Percentiles rank a stretch among this genome's conserved stretches.
phyloP scores from a whole-genome alignment of 139 green algal species.

The Chlorella ohadii region DNA sequence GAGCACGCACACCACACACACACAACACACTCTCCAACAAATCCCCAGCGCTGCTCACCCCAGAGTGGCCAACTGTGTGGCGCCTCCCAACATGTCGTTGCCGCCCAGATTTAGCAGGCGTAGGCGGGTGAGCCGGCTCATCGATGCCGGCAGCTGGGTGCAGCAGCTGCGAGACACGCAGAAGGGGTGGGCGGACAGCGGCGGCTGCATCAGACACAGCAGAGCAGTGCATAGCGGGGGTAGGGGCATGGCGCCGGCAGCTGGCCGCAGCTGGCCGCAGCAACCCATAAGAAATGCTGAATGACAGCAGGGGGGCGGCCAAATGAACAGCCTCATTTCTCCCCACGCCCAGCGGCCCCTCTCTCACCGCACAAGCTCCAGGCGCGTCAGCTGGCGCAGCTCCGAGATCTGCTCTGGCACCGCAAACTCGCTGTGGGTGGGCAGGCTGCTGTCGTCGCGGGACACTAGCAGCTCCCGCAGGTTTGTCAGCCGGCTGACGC shows the following conservation, averaged over 20 bases:
- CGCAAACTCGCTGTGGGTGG: too few relatives aligned
- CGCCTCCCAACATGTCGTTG: neutral
- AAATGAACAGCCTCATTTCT: too few relatives aligned
- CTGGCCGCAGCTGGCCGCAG: too few relatives aligned
- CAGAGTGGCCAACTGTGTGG: neutral
- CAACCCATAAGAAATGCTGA: too few relatives aligned
- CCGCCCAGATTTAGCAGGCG: conserved; percentile 21
- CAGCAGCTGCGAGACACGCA: neutral
- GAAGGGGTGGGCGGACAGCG: neutral
- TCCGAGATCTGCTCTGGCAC: neutral
- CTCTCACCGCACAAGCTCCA: conserved; percentile 20
- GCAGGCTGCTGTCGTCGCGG: neutral
- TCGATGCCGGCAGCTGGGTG: neutral
- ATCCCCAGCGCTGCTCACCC: neutral
- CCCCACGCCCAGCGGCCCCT: too few relatives aligned
- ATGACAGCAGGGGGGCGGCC: too few relatives aligned
- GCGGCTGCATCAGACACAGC: neutral
- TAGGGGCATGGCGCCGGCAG: too few relatives aligned
- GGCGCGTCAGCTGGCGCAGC: neutral
- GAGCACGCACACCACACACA: too few relatives aligned
- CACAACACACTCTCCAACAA: too few relatives aligned
- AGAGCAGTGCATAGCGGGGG: too few relatives aligned
- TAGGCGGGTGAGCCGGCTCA: conserved; percentile 2
- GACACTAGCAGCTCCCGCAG: conserved; percentile 27
- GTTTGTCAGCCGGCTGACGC: neutral